Evolutionary conservation across 2,329 filamentous ascomycete species (phyloP).

Genomic region (Emmonsiellopsis sp.): DNA sequence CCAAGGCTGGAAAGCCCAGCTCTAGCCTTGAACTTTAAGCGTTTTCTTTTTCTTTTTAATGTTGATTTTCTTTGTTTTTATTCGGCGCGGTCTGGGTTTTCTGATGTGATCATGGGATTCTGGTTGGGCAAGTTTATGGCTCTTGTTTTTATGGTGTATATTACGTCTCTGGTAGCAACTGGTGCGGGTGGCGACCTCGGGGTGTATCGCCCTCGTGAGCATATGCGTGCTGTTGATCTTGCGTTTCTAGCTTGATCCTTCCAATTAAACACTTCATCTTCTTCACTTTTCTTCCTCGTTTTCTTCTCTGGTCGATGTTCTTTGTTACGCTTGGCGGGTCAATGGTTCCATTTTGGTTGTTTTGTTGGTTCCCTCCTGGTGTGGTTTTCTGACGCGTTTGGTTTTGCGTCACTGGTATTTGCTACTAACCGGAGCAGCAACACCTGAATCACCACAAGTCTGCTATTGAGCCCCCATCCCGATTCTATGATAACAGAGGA

Average conservation of each 20-base stretch:
- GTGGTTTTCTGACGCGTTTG: background rate
- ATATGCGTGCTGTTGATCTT: conserved; percentile 2
- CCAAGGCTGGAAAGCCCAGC: conserved; percentile 81
- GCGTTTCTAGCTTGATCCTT: conserved; percentile 1
- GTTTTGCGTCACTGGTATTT: too few relatives aligned
- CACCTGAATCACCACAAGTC: too few relatives aligned
- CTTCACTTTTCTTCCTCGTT: background rate
- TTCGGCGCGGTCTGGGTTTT: conserved; percentile 66
- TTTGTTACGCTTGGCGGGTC: too few relatives aligned
- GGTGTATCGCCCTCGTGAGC: conserved; percentile 7
- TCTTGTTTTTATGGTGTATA: conserved; percentile 51
- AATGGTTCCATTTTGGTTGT: too few relatives aligned
- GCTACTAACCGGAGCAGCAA: too few relatives aligned
- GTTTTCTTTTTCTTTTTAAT: conserved; percentile 42
- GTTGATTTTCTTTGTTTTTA: conserved; percentile 53
- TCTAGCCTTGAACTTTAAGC: conserved; percentile 77
- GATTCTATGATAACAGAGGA: too few relatives aligned
- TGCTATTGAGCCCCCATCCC: too few relatives aligned
- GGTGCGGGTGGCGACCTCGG: conserved; percentile 25
- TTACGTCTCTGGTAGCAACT: conserved; percentile 48
- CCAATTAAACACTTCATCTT: background rate
- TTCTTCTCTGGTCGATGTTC: too few relatives aligned
- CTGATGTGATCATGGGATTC: conserved; percentile 67
- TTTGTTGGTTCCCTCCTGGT: background rate
- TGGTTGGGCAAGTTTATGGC: conserved; percentile 51